Base-by-base conservation (phyloP, 768 basidiomycete genomes). In the Amanita muscaria region DNA sequence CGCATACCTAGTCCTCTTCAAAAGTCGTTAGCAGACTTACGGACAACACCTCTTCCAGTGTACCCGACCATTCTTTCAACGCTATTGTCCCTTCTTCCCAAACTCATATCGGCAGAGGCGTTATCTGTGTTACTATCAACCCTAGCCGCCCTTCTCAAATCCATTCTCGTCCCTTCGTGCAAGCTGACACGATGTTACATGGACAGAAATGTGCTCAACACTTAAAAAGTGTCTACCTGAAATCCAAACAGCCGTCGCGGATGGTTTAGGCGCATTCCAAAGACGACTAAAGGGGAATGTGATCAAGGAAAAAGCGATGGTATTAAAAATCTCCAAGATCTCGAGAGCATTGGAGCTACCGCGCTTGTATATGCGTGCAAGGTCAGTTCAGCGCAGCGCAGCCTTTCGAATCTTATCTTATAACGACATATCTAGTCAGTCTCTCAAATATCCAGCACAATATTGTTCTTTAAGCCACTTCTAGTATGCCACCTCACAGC, bases 181-280 rank as follows among this genome's bases (percentile, higher is more conserved):
- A 77, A 46, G 64, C 70, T 14, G 60, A 75, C 23, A 16, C 36
- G 14, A 29, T 14, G 19, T 65, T 33, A 80, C 84, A 2, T 89
- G 87, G 87, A 44, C 58, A 4, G 54, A 62, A 21, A 62, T 89
- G 31, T 66, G 68, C 19, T 55, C 59, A 1, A 64, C 71, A 1
- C 58, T 89, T 7, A 72, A 73, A 3, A 72, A 67, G 46, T 88
- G 84, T 57, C 64, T 74, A 45, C 72, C 77, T 0, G 86, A 91
- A 47, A 73, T 88, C 2, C 85, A 85, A 55, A 66, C 84, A 19
- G 79, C 84, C 1, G 72, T 86, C 8, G 83, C 88, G 0, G 90
- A 96, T 56, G 88, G 88, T 3, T 96, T 89, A 93, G 88, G 81
- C 0, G 77, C 76, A 1, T 72, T 83, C 0, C 55, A 93, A 33